Percentiles rank a stretch among this genome's conserved stretches.
phyloP scores from a whole-genome alignment of 2,329 filamentous ascomycete species.

The Beauveria scarabaeidicola region DNA sequence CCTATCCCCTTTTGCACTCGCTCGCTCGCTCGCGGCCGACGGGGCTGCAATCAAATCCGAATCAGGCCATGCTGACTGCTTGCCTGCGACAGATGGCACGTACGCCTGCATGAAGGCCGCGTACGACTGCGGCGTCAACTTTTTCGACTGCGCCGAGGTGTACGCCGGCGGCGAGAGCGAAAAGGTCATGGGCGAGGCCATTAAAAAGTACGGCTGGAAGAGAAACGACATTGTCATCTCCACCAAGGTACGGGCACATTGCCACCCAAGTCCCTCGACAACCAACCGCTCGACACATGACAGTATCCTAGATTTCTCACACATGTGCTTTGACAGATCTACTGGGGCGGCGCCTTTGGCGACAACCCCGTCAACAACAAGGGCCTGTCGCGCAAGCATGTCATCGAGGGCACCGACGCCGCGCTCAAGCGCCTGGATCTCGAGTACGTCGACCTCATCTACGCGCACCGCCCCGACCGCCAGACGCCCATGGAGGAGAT shows the following conservation, averaged over 20 bases:
- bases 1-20: not conserved
- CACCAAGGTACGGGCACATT: constrained; percentile 39
- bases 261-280: not conserved
- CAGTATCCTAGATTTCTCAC: not conserved
- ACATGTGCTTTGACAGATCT: constrained; percentile 36
- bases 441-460: constrained; percentile 59
- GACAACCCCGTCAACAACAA: constrained; percentile 57
- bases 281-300: not conserved
- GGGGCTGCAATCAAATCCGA: too few species aligned
- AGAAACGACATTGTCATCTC: constrained; percentile 52
- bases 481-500: constrained; percentile 63
- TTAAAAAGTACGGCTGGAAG: constrained; percentile 53
- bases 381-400: constrained; percentile 60
- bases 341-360: constrained; percentile 54
- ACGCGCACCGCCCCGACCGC: constrained; percentile 60
- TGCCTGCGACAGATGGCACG: constrained; percentile 27
- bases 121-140: constrained; percentile 52
- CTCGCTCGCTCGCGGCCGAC: too few species aligned
- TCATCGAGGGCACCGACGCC: constrained; percentile 56
- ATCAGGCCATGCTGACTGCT: constrained; percentile 8
- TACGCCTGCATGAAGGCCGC: constrained; percentile 54
- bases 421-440: constrained; percentile 49
- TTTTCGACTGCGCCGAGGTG: constrained; percentile 52
- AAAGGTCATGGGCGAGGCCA: constrained; percentile 52
- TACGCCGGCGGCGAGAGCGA: constrained; percentile 55